Conservation (phyloP, 2,329 filamentous ascomycete genomes). For the Zymoseptoria crescenta region DNA sequence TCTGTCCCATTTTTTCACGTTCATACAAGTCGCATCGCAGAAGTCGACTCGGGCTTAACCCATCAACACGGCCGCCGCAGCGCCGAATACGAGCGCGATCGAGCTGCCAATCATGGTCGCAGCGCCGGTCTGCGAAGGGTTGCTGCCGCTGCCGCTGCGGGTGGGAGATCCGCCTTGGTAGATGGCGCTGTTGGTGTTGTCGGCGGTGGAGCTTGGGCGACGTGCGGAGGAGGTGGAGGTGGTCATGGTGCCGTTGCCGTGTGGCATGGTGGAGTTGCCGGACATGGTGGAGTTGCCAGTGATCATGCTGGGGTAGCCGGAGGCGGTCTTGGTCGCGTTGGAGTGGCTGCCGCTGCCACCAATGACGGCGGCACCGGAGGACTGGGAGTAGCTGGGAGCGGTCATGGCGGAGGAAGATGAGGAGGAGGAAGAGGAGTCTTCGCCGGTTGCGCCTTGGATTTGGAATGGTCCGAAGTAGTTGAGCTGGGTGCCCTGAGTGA, state of each 20-base stretch:
- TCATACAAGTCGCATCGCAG: too few relatives aligned
- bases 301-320: constrained; percentile 10
- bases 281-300: constrained; percentile 18
- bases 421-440: constrained; percentile 14
- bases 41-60: constrained; percentile 8
- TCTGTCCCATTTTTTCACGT: too few relatives aligned
- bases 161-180: constrained; percentile 12
- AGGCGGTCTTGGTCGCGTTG: constrained; percentile 13
- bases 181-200: constrained; percentile 8
- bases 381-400: constrained; percentile 1
- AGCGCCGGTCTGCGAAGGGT: constrained; percentile 11
- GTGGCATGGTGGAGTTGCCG: constrained; percentile 24
- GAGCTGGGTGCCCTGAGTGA: constrained; percentile 43
- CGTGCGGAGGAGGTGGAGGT: constrained; percentile 22
- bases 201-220: constrained; percentile 8
- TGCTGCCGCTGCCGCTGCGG: constrained; percentile 2
- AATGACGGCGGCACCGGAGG: too few relatives aligned
- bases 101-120: constrained; percentile 27
- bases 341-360: too few relatives aligned
- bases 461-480: constrained; percentile 52
- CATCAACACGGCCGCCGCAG: constrained; percentile 33
- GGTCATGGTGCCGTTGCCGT: constrained; percentile 14
- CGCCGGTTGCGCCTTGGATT: constrained; percentile 33
- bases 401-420: constrained; percentile 21
- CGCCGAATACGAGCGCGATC: constrained; percentile 36